These are phyloP conservation scores for Drosera capensis DNA, from an alignment of 148 eudicot genomes.

Conservation along the genomic window DNA sequence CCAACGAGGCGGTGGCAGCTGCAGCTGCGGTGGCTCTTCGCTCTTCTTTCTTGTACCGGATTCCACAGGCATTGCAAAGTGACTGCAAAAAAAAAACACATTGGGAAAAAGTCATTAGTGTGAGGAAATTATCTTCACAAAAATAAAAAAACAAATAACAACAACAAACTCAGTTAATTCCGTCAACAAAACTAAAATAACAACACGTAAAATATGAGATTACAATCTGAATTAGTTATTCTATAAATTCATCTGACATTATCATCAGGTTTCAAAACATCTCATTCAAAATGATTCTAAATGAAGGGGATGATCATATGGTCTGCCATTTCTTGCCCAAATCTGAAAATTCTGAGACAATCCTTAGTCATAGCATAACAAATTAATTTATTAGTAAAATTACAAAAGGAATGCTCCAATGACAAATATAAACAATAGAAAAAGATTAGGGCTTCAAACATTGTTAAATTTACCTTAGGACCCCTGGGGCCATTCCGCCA, in stretches of 20 bases:
- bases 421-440: background rate
- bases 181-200: too few species aligned
- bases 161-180: too few species aligned
- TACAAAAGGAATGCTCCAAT: background rate
- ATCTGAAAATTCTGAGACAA: background rate
- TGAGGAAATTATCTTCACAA: background rate
- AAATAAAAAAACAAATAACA: too few species aligned
- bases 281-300: too few species aligned
- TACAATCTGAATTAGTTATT: background rate
- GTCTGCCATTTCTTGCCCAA: too few species aligned
- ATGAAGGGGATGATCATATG: too few species aligned
- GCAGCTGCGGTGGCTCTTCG: constrained; percentile 74
- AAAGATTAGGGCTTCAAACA: background rate
- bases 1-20: constrained; percentile 6
- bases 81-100: constrained; percentile 33
- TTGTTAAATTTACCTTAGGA: constrained; percentile 43
- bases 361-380: background rate
- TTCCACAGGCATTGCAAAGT: constrained; percentile 95
- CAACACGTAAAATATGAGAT: background rate
- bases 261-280: too few species aligned
- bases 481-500: constrained; percentile 95
- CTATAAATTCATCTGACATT: too few species aligned
- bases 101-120: background rate
- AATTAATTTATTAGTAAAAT: background rate
- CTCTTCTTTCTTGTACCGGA: constrained; percentile 92